These are phyloP conservation scores for Pythium sp. DNA, from an alignment of 352 stramenopile genomes.

Conservation along the genomic window DNA sequence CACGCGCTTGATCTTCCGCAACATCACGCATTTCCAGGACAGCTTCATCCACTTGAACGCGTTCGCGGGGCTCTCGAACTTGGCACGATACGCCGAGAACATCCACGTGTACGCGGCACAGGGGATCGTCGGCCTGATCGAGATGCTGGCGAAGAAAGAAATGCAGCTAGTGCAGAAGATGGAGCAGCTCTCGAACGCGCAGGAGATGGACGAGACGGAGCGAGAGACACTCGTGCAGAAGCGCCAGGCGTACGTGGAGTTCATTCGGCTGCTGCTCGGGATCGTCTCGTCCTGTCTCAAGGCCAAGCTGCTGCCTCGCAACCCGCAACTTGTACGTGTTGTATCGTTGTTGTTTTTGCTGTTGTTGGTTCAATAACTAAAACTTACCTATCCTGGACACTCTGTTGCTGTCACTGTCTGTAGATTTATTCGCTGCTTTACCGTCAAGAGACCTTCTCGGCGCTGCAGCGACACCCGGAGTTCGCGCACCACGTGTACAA, in stretches of 20 bases:
- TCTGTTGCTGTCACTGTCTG: not conserved
- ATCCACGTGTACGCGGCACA: constrained; percentile 74
- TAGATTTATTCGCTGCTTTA: constrained; percentile 86
- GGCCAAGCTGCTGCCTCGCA: constrained; percentile 56
- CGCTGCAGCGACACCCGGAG: constrained; percentile 54
- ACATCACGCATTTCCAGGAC: constrained; percentile 81
- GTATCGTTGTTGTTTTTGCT: not conserved
- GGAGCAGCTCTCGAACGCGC: constrained; percentile 15
- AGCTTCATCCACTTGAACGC: constrained; percentile 76
- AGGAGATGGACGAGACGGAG: constrained; percentile 27
- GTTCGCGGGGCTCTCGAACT: constrained; percentile 70
- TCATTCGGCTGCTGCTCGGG: constrained; percentile 65
- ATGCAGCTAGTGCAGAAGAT: constrained; percentile 52
- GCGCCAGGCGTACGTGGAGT: constrained; percentile 69
- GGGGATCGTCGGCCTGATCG: constrained; percentile 61
- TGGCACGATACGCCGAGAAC: constrained; percentile 67
- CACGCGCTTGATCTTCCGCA: constrained; percentile 67
- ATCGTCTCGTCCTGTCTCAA: constrained; percentile 69
- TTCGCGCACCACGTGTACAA: constrained; percentile 62
- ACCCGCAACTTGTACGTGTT: constrained; percentile 64
- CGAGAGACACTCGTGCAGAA: constrained; percentile 52
- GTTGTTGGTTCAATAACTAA: not conserved
- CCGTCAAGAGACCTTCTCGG: constrained; percentile 52
- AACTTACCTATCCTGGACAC: not conserved
- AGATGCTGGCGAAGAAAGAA: constrained; percentile 79